These are phyloP conservation scores for Lachancea waltii DNA, from an alignment of 805 yeast genomes.

Conservation along the genomic window DNA sequence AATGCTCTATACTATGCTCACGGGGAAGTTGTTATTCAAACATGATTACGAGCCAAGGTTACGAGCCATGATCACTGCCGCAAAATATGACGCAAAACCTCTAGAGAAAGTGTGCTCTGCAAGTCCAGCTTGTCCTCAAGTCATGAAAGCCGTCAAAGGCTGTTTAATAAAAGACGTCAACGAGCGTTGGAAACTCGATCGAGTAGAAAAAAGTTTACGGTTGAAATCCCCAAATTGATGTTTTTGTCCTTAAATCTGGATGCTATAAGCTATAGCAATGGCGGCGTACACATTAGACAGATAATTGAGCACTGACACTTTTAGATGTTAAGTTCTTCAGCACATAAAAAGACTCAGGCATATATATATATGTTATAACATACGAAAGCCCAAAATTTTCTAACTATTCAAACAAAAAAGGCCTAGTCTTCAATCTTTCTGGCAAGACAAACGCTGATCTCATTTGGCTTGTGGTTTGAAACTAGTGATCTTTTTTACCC, in stretches of 20 bases:
- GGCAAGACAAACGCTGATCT: too few relatives aligned
- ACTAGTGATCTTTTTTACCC: background rate
- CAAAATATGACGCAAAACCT: constrained; percentile 47
- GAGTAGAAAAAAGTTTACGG: constrained; percentile 20
- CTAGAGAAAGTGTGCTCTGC: constrained; percentile 38
- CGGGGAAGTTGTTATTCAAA: constrained; percentile 73
- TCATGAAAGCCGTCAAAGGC: constrained; percentile 40
- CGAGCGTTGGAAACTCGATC: constrained; percentile 45
- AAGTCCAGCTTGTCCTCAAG: constrained; percentile 12
- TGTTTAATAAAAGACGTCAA: constrained; percentile 48
- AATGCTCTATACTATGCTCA: constrained; percentile 60
- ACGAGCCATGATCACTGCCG: constrained; percentile 63
- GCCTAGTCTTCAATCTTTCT: too few relatives aligned
- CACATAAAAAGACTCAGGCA: too few relatives aligned
- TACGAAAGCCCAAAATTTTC: background rate
- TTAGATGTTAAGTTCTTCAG: too few relatives aligned
- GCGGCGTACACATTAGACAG: too few relatives aligned
- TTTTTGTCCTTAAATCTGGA: too few relatives aligned
- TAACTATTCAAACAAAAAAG: too few relatives aligned
- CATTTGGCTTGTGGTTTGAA: too few relatives aligned
- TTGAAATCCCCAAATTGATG: too few relatives aligned
- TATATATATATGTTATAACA: background rate
- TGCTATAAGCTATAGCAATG: too few relatives aligned
- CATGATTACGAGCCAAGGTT: constrained; percentile 80
- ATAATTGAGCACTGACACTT: too few relatives aligned